Base-by-base conservation (phyloP, 1,139 yeast species). In the Chernovozyma sophiae-reginae region DNA sequence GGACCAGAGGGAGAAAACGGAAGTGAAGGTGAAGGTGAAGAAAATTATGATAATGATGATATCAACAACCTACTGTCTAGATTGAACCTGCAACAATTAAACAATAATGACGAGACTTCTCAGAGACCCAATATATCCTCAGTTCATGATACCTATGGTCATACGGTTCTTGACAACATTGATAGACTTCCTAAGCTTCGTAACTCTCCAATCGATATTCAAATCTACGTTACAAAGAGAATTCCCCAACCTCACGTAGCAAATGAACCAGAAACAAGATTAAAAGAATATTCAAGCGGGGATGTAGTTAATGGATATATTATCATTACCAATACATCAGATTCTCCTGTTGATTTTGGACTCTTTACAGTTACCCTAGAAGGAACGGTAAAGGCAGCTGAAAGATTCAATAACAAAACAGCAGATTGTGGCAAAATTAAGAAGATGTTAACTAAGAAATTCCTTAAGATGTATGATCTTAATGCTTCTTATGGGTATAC, bases 391-490 rank as follows among this genome's bases (percentile, higher is more conserved):
- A 70, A 68, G 41, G 59, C 64, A 3, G 56, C 62, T 5, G 68
- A 65, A 43, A 39, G 55, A 20, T 47, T 49, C 29, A 36, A 42
- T 2, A 41, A 51, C 26, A 41, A 43, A 1, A 35, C 41, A 8
- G 44, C 51, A 2, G 53, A 47, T 22, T 37, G 47, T 16, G 48
- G 52, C 30, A 55, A 53, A 40, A 58, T 51, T 40, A 56, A 55
- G 37, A 62, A 59, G 39, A 56, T 66, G 13, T 46, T 68, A 36
- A 62, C 66, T 56, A 69, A 69, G 47, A 71, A 71, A 49, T 63
- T 69, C 37, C 47, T 71, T 34, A 69, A 69, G 42, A 71, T 70
- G 76, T 68, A 66, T 43, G 77, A 71, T 43, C 55, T 70, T 38
- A 65, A 65, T 47, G 77, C 77, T 5, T 60, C 70, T 19, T 71